Conservation (phyloP, 1,139 yeast species). For the Yamadazyma kanchanaburiensis region DNA sequence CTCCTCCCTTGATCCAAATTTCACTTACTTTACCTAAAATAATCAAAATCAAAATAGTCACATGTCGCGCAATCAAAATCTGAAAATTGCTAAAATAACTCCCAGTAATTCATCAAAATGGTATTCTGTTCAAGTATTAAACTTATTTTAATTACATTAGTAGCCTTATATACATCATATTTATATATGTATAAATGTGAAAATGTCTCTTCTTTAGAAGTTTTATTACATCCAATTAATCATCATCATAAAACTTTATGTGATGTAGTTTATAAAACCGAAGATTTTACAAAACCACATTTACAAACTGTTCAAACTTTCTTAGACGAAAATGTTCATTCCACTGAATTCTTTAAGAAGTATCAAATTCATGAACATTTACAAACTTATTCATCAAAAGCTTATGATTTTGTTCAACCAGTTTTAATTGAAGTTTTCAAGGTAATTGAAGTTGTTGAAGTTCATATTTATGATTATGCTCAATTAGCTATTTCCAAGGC, state of each 20-base stretch:
- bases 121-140: slow-evolving; percentile 15
- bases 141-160: slow-evolving; percentile 24
- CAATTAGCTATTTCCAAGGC: slow-evolving; percentile 14
- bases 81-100: background rate
- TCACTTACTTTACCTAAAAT: background rate
- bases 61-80: slow-evolving; percentile 2
- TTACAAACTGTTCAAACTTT: slow-evolving; percentile 21
- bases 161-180: slow-evolving; percentile 35
- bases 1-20: background rate
- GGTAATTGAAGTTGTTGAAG: slow-evolving; percentile 30
- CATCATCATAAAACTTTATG: slow-evolving; percentile 36
- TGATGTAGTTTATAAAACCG: slow-evolving; percentile 30
- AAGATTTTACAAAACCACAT: slow-evolving; percentile 31
- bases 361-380: slow-evolving; percentile 32
- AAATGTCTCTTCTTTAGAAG: slow-evolving; percentile 27
- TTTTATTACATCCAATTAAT: slow-evolving; percentile 39
- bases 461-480: slow-evolving; percentile 20
- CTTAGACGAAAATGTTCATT: slow-evolving; percentile 35
- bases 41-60: slow-evolving; percentile 1
- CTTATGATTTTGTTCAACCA: slow-evolving; percentile 22
- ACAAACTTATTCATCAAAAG: slow-evolving; percentile 13
- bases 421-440: slow-evolving; percentile 26
- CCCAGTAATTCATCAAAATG: slow-evolving; percentile 2
- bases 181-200: slow-evolving; percentile 42
- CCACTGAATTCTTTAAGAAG: slow-evolving; percentile 33